Base-by-base conservation (phyloP, 2,329 filamentous ascomycete species). In the Cytospora piceae region DNA sequence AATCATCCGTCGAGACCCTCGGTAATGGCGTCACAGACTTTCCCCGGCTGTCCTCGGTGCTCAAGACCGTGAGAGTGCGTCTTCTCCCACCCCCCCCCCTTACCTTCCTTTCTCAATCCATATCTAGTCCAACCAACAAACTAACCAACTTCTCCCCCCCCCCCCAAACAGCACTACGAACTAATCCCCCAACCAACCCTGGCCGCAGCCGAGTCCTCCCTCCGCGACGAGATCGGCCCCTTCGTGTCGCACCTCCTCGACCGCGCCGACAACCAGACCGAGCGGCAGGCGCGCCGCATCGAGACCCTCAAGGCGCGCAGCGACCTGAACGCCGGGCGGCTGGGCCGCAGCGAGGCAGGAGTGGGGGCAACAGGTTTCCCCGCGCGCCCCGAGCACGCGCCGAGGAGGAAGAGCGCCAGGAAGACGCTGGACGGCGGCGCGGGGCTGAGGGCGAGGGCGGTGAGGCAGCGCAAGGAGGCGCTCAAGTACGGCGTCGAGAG, bases 161-260 rank as follows among this genome's bases (percentile, higher is more conserved):
- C 20, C 9, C 9, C 15, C 22, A 37, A 55, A 67, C 68, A 96
- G 90, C 94, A 97, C 80, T 97, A 96, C 78, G 94, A 97, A 77
- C 88, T 97, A 52, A 91, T 97, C 71, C 92, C 93, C 20, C 92
- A 96, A 75, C 87, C 90, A 15, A 91, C 91, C 60, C 87, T 97
- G 54, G 88, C 89, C 68, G 85, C 90, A 69, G 94, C 94, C 37
- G 94, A 97, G 77, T 84, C 91, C 70, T 89, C 92, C 5, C 87
- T 97, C 22, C 90, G 93, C 72, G 91, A 92, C 73, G 93, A 96
- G 75, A 95, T 97, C 71, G 89, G 90, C n/a, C 94, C 94, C 11
- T 93, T 93, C 76, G 91, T 96, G 69, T 82, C 89, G 34, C 86
- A 88, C 65, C 86, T 97, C 2, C 87, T 97, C 60, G 85, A 88